Conservation (phyloP, 257 asterid species). For the Striga asiatica region DNA sequence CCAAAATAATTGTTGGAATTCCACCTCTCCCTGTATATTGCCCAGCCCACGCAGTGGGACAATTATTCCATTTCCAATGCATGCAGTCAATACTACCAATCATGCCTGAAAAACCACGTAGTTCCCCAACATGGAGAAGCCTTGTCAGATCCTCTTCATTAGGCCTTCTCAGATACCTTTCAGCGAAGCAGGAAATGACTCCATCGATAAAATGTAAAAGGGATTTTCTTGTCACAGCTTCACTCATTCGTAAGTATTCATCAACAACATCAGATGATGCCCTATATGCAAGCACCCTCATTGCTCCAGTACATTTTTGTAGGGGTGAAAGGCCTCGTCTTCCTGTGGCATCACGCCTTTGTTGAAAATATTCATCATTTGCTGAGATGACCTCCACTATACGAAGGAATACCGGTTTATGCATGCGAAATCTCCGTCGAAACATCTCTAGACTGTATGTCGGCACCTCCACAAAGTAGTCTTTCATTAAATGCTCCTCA, state of each 20-base stretch:
- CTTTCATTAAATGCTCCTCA: no score
- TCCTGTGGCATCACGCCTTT: not conserved
- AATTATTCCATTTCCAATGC: not conserved
- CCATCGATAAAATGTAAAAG: not conserved
- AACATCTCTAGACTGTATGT: no score
- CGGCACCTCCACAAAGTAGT: no score
- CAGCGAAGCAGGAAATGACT: not conserved
- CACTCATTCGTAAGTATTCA: not conserved
- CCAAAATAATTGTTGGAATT: not conserved
- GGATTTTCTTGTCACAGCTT: not conserved
- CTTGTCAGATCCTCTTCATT: not conserved
- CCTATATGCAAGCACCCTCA: not conserved
- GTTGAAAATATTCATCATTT: no score
- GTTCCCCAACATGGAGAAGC: not conserved
- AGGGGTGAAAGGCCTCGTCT: not conserved
- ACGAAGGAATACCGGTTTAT: no score
- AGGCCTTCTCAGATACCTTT: not conserved
- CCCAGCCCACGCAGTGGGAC: not conserved
- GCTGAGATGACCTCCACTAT: no score
- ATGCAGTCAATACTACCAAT: not conserved
- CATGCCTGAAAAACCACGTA: not conserved
- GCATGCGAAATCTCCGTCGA: no score
- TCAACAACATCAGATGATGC: not conserved
- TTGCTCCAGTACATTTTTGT: not conserved
- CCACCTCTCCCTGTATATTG: not conserved